A percentile compares a stretch with the other conserved stretches of the same genome.
phyloP scores from a whole-genome alignment of 73 alveolate genomes.

The Paramecium sexaurelia region DNA sequence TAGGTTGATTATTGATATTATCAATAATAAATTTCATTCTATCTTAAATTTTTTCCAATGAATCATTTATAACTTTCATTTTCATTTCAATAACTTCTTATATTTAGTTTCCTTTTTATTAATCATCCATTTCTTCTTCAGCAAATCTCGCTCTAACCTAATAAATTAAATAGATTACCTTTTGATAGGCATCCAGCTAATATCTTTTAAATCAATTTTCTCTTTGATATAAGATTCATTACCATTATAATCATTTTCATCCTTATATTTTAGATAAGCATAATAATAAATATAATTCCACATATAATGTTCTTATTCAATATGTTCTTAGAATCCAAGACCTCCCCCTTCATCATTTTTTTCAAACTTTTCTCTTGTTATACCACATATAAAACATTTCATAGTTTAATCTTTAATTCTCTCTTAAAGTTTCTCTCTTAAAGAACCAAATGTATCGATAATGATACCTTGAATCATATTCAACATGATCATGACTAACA shows the following conservation, averaged over 20 bases:
- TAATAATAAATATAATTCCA: conserved; percentile 93
- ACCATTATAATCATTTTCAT: conserved; percentile 91
- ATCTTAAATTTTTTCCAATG: neutral
- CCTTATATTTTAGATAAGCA: conserved; percentile 88
- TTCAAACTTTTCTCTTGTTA: conserved; percentile 89
- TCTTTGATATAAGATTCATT: conserved; percentile 90
- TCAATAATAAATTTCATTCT: neutral
- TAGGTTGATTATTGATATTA: neutral
- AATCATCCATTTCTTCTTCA: conserved; percentile 28
- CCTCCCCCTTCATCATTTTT: conserved; percentile 75
- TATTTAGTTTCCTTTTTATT: neutral
- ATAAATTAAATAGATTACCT: neutral
- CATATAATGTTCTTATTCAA: conserved; percentile 79
- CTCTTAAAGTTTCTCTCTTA: conserved; percentile 88
- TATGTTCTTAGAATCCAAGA: conserved; percentile 74
- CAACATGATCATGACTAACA: conserved; percentile 87
- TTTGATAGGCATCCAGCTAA: conserved; percentile 92
- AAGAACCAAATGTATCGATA: conserved; percentile 93
- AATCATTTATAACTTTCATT: neutral
- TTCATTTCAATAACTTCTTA: neutral
- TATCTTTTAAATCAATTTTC: conserved; percentile 78
- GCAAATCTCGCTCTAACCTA: conserved; percentile 12
- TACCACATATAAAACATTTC: conserved; percentile 95
- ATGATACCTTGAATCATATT: conserved; percentile 96
- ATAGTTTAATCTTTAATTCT: conserved; percentile 83